Percentiles rank a stretch among this genome's conserved stretches.
phyloP scores from a whole-genome alignment of 2,329 filamentous ascomycete genomes.

The Zasmidium angulare region DNA sequence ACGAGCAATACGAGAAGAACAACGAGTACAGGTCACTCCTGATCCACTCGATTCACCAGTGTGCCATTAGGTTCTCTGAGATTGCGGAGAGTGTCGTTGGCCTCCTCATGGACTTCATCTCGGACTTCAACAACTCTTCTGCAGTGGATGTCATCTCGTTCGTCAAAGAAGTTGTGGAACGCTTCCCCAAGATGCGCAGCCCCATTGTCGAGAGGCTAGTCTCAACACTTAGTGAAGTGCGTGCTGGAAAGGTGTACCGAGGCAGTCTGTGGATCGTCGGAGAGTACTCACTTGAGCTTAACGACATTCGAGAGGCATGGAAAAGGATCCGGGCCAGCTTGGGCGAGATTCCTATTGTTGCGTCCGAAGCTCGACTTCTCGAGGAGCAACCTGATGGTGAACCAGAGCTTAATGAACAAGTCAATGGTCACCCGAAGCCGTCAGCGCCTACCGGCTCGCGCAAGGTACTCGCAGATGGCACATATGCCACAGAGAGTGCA shows the following conservation, averaged over 20 bases:
- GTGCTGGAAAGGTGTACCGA: constrained; percentile 94
- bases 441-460: constrained; percentile 78
- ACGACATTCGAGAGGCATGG: constrained; percentile 94
- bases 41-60: constrained; percentile 96
- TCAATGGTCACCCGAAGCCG: constrained; percentile 77
- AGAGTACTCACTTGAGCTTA: constrained; percentile 92
- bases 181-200: constrained; percentile 85
- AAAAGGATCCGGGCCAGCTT: constrained; percentile 90
- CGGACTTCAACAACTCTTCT: constrained; percentile 94
- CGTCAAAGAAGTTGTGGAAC: constrained; percentile 98
- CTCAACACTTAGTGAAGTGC: constrained; percentile 85
- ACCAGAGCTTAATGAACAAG: constrained; percentile 63
- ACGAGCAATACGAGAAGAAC: constrained; percentile 99
- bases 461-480: constrained; percentile 92
- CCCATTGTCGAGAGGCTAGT: constrained; percentile 88
- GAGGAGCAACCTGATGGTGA: constrained; percentile 73
- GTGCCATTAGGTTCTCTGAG: constrained; percentile 98
- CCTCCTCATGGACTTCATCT: constrained; percentile 97
- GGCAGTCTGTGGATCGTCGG: constrained; percentile 97
- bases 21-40: constrained; percentile 90
- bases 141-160: constrained; percentile 98
- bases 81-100: constrained; percentile 96
- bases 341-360: constrained; percentile 94
- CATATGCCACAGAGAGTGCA: constrained; percentile 94
- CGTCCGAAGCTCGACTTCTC: constrained; percentile 87